Evolutionary conservation across 768 basidiomycete genomes (phyloP).

Genomic region (Dioszegia aurantiaca): DNA sequence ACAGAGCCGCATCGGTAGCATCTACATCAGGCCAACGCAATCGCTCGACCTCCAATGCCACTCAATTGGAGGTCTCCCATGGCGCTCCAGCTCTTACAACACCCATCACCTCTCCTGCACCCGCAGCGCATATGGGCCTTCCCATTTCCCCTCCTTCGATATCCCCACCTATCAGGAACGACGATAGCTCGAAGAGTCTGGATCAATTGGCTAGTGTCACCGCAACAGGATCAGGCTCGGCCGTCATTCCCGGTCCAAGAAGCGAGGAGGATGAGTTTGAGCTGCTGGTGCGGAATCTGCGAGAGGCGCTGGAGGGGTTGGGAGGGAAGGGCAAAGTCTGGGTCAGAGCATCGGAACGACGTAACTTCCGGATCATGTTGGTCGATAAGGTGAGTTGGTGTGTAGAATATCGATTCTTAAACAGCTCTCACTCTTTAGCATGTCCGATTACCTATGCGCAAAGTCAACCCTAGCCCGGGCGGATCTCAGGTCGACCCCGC

Average conservation of each 20-base stretch:
- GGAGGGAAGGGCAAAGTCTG: constrained; percentile 45
- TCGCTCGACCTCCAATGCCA: constrained; percentile 4
- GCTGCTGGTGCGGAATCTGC: constrained; percentile 31
- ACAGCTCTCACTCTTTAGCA: constrained; percentile 53
- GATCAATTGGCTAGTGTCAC: not conserved
- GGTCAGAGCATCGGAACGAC: constrained; percentile 27
- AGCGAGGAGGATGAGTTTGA: constrained; percentile 39
- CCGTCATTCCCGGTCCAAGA: not conserved
- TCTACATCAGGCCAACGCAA: constrained; percentile 5
- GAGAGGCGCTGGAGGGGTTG: constrained; percentile 27
- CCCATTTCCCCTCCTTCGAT: constrained; percentile 14
- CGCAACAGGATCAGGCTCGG: not conserved
- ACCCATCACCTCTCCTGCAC: constrained; percentile 14
- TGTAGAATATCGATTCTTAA: not conserved
- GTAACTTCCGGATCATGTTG: constrained; percentile 72
- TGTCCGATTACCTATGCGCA: constrained; percentile 82
- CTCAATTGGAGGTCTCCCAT: constrained; percentile 1
- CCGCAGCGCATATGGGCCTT: not conserved
- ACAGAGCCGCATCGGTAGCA: constrained; percentile 17
- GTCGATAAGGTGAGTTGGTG: constrained; percentile 67
- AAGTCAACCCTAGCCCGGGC: constrained; percentile 51
- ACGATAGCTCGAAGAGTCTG: constrained; percentile 4
- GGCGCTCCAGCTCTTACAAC: constrained; percentile 8
- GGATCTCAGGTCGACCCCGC: constrained; percentile 58
- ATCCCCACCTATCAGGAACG: constrained; percentile 14